Evolutionary conservation across 345 rosid genomes (phyloP).

Genomic region (Brassica cretica): DNA sequence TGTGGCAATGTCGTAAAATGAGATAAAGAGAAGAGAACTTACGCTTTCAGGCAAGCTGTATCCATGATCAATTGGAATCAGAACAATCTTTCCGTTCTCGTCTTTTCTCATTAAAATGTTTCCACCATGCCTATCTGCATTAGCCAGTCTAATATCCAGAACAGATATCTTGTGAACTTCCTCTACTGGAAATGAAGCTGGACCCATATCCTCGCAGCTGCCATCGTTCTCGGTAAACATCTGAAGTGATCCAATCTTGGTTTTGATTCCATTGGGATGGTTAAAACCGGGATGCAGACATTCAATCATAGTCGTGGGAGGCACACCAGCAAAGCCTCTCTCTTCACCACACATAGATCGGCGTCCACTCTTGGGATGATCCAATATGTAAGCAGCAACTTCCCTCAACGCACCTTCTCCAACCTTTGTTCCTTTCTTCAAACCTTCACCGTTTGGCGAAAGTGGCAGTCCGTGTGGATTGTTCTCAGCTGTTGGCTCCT

Average conservation of each 20-base stretch:
- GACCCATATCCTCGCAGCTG: conserved; percentile 91
- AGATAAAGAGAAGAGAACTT: conserved; percentile 23
- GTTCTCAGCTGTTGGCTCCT: conserved; percentile 85
- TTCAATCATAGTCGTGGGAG: conserved; percentile 72
- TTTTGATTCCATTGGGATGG: conserved; percentile 50
- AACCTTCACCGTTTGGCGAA: conserved; percentile 71
- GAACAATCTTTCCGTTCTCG: conserved; percentile 48
- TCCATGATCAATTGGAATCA: conserved; percentile 89
- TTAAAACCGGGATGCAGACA: conserved; percentile 75
- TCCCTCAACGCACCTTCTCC: conserved; percentile 90
- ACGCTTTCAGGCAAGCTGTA: conserved; percentile 88
- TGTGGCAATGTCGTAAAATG: not conserved
- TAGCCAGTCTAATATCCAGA: conserved; percentile 83
- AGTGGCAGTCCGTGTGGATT: conserved; percentile 74
- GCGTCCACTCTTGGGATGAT: conserved; percentile 57
- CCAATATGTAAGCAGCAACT: conserved; percentile 86
- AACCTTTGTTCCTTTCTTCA: conserved; percentile 82
- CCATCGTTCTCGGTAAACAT: conserved; percentile 72
- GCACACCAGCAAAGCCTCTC: conserved; percentile 83
- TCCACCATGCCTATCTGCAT: conserved; percentile 89
- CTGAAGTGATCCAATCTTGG: conserved; percentile 82
- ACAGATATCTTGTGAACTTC: conserved; percentile 92
- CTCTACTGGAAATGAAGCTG: conserved; percentile 62
- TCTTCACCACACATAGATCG: conserved; percentile 37
- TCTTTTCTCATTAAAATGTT: conserved; percentile 66